Conservation (phyloP, 176 grass and related monocot genomes). For the Raddia guianensis region DNA sequence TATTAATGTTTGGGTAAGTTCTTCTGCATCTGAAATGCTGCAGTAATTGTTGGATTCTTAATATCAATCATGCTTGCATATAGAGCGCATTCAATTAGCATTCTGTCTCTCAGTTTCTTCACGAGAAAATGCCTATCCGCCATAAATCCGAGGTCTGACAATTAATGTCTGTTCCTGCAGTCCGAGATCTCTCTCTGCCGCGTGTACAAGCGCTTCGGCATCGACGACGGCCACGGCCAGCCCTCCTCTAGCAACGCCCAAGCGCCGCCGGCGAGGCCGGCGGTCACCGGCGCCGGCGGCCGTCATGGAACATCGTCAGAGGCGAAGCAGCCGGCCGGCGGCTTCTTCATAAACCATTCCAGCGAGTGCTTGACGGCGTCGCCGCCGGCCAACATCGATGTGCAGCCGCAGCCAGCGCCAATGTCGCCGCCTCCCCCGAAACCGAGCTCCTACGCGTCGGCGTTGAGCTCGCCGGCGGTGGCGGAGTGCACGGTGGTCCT, state of each 20-base stretch:
- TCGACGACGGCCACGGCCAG: constrained; percentile 61
- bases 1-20: constrained; percentile 11
- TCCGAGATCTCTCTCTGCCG: constrained; percentile 92
- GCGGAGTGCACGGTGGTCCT: constrained; percentile 20
- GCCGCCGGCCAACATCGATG: constrained; percentile 39
- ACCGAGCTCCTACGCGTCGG: constrained; percentile 32
- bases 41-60: not conserved
- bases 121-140: not conserved
- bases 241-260: constrained; percentile 33
- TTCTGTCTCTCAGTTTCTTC: not conserved
- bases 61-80: not conserved
- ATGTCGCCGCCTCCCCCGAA: constrained; percentile 27
- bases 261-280: constrained; percentile 42
- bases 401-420: constrained; percentile 1
- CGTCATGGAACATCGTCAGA: constrained; percentile 38
- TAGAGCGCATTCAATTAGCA: not conserved
- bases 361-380: constrained; percentile 47
- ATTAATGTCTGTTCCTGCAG: constrained; percentile 43
- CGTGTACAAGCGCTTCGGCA: constrained; percentile 90
- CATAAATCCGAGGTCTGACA: constrained; percentile 19
- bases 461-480: constrained; percentile 12
- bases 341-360: constrained; percentile 6
- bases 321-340: constrained; percentile 9
- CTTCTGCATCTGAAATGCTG: constrained; percentile 3
- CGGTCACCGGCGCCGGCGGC: constrained; percentile 32